A percentile compares a stretch with the other conserved stretches of the same genome.
Conservation (phyloP, 2,329 filamentous ascomycete species). For the Nigrospora oryzae region DNA sequence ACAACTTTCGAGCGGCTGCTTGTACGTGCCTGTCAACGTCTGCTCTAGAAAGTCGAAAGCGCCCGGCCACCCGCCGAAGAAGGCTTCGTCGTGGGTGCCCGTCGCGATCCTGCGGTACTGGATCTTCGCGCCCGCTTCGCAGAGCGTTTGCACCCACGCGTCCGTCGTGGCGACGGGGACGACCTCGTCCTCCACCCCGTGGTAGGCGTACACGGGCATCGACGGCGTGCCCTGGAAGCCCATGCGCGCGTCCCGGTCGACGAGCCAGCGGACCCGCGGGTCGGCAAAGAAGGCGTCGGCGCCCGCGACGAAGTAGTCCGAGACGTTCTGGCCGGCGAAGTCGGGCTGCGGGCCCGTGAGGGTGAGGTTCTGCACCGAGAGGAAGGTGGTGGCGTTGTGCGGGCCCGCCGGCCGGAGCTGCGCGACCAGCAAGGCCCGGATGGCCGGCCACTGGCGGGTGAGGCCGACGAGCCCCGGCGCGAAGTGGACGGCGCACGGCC, state of each 20-base stretch:
- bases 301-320: conserved; percentile 31
- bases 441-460: background rate
- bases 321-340: conserved; percentile 26
- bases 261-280: background rate
- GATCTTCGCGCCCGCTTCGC: background rate
- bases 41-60: too few species aligned
- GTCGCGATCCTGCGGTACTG: background rate
- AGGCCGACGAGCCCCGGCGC: background rate
- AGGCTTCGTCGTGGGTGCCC: background rate
- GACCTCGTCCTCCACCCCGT: conserved; percentile 22
- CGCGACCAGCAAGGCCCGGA: conserved; percentile 13
- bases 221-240: conserved; percentile 27
- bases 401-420: conserved; percentile 18
- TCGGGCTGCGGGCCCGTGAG: conserved; percentile 12
- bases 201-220: conserved; percentile 37
- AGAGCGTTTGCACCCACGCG: background rate
- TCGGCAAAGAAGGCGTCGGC: conserved; percentile 18
- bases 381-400: conserved; percentile 24
- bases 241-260: background rate
- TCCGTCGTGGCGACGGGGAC: background rate
- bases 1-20: too few species aligned
- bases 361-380: conserved; percentile 16
- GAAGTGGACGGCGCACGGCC: background rate
- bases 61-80: too few species aligned
- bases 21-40: too few species aligned